Evolutionary conservation across 2,329 filamentous ascomycete genomes (phyloP), one percentile per base, ranked within the genome.

Genomic region (Fusarium udum): DNA sequence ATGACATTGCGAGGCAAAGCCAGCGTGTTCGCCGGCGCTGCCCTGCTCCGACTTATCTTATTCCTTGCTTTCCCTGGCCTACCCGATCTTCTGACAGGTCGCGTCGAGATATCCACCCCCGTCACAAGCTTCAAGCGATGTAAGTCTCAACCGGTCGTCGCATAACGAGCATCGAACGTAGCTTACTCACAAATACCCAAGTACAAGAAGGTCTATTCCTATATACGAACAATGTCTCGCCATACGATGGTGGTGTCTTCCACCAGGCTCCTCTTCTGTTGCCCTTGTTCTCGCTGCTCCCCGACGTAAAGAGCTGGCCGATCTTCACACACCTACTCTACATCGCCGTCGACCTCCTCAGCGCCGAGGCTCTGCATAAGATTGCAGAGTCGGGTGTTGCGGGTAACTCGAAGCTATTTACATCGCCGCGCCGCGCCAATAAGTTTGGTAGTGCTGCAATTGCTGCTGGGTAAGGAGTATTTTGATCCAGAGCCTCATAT

Each of bases 71-170:
- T 98, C 80, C 95, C 96, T 71, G 90, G 89, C 42, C 87, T 99
- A 45, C 93, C 95, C 59, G 91, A 95, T 81, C 87, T 97, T 71
- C 87, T 99, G 71, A 96, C 94, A 26, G 93, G 92, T 73, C 92
- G 96, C 80, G 96, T 98, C 78, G 96, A 99, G 86, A 92, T 99
- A 79, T 98, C 96, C 49, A 99, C 96, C 28, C 95, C 96, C 43
- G 93, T 98, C 52, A 98, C 94, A 77, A 97, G 95, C 88, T 99
- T 98, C 89, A 98, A 98, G 86, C 90, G 96, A 90, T 87, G 95
- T 97, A 87, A 83, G 92, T 83, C 46, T 10, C 32, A 48, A 53
- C 40, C 49, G 55, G 55, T 46, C 34, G 37, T 31, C 55, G 37
- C 28, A 51, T 52, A 26, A 10, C 45, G 39, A 49, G 32, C 51